Conservation (phyloP, 1,284 basidiomycete genomes). For the Leccinum pachyderme region DNA sequence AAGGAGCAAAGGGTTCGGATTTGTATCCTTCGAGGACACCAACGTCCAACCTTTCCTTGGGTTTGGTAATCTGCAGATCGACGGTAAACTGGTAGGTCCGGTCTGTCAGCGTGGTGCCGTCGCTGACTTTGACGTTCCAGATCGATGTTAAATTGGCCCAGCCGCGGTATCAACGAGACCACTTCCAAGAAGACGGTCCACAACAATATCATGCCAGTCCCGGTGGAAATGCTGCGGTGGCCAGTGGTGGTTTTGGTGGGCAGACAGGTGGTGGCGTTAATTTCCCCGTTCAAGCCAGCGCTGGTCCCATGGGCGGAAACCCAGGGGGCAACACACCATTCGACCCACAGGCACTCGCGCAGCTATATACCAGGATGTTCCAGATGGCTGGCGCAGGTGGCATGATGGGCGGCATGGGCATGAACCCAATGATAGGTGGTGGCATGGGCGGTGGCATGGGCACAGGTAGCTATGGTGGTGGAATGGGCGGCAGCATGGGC, state of each 20-base stretch:
- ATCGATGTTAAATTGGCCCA: conserved; percentile 95
- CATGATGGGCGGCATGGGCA: conserved; percentile 42
- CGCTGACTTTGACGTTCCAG: conserved; percentile 39
- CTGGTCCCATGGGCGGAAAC: conserved; percentile 22
- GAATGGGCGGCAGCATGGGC: conserved; percentile 39
- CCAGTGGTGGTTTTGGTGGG: conserved; percentile 14
- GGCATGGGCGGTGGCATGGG: conserved; percentile 39
- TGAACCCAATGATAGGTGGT: conserved; percentile 25
- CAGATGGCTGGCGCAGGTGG: conserved; percentile 57
- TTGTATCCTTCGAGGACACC: conserved; percentile 92
- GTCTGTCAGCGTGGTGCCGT: neutral
- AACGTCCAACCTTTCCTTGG: conserved; percentile 84
- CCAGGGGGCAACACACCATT: conserved; percentile 57
- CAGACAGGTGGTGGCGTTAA: conserved; percentile 28
- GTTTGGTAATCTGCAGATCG: conserved; percentile 83
- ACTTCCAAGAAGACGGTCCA: conserved; percentile 38
- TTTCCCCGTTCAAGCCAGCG: conserved; percentile 26
- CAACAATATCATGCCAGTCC: conserved; percentile 35
- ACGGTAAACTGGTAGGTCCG: conserved; percentile 80
- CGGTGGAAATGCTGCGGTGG: conserved; percentile 22
- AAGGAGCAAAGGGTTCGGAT: conserved; percentile 96
- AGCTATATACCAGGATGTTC: conserved; percentile 82
- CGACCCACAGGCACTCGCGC: conserved; percentile 77
- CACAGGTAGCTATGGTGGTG: conserved; percentile 34
- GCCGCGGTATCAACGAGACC: conserved; percentile 78